Base-by-base conservation (phyloP, 169 alveolate species). In the Cyclospora cayetanensis region DNA sequence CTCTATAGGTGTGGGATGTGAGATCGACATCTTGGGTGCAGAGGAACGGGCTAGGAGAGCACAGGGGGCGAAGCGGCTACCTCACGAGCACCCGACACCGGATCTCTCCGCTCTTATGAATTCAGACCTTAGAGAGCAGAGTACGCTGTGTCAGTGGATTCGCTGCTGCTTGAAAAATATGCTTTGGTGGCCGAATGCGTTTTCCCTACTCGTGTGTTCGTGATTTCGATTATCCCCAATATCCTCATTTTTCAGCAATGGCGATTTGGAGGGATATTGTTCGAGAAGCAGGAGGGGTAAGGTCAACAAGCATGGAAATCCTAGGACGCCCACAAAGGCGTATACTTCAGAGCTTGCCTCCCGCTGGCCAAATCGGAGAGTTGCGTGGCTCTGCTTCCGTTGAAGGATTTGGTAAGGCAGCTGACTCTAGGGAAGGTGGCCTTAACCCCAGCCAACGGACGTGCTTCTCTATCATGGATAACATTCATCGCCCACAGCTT, bases 251-350 rank as follows among this genome's bases (percentile, higher is more conserved):
- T 41, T 22, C 63, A 74, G 85, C 42, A 65, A n/a, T 27, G 15
- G 85, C 85, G 35, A 74, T 74, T 41, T 74, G 85, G 85, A 74
- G 85, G 39, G 85, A 74, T 27, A 41, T 74, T 34, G 85, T 74
- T 25, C 65, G 85, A 74, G 85, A 74, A n/a, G 63, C 85, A 9
- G 85, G 85, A 29, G 85, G 85, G 27, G 85, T 74, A 29, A 74
- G 85, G 12, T 50, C 22, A n/a, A n/a, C 22, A 50, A 18, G 63
- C 22, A 18, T 50, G 63, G 22, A 50, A 18, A n/a, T 50, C 22
- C 63, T 50, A 50, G 12, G 63, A n/a, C 22, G 22, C 22, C 63
- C 63, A 50, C 2, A 18, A 18, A 18, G 27, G 22, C 63, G 1
- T 50, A n/a, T 18, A 22, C 12, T 9, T 46, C 37, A 74, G 85